Conservation (phyloP, 176 grass and related monocot species). For the Coix lacrymajobi region DNA sequence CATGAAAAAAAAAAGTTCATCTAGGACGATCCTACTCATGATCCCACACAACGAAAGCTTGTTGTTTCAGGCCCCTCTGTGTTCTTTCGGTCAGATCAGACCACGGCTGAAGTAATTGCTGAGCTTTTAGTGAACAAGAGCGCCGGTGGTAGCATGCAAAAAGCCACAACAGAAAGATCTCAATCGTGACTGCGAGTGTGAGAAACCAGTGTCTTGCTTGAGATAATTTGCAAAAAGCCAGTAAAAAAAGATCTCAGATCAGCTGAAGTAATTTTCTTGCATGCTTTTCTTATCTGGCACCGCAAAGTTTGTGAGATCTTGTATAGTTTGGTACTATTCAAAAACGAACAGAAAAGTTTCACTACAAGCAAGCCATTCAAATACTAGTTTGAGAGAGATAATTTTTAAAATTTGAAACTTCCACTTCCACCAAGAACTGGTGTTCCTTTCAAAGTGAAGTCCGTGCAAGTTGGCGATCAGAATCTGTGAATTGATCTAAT, state of each 20-base stretch:
- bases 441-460: no score
- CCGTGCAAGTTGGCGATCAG: constrained; percentile 12
- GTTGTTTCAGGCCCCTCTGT: not conserved
- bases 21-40: constrained; percentile 13
- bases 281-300: no score
- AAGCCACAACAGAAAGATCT: constrained; percentile 13
- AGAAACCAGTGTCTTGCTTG: not conserved
- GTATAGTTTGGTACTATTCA: no score
- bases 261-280: no score
- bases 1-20: not conserved
- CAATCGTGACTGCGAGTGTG: not conserved
- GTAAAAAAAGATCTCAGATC: not conserved
- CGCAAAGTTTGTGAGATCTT: no score
- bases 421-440: no score
- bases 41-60: constrained; percentile 14
- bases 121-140: constrained; percentile 3
- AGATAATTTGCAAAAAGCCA: not conserved
- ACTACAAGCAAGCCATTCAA: no score
- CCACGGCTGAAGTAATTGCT: constrained; percentile 20
- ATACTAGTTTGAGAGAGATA: no score
- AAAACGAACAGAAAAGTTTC: not conserved
- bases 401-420: no score
- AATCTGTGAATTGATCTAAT: not conserved
- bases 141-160: not conserved
- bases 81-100: constrained; percentile 21